Conservation (phyloP, 2,329 filamentous ascomycete species). For the Hymenoscyphus albidus region DNA sequence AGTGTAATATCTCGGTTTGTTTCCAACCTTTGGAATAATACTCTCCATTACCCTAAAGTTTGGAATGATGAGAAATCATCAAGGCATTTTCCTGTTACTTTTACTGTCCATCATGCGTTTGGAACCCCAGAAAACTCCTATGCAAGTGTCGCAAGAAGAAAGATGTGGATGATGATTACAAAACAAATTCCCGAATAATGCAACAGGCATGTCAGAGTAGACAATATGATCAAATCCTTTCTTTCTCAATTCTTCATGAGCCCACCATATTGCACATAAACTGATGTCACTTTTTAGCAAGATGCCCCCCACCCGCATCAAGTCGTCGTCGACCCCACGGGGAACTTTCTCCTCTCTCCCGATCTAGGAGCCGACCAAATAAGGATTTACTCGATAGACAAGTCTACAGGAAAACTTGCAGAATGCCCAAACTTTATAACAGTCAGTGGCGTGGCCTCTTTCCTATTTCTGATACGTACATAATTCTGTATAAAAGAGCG, state of each 20-base stretch:
- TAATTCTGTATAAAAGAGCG: neutral
- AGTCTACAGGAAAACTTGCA: slow-evolving; percentile 37
- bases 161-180: no score
- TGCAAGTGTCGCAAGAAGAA: no score
- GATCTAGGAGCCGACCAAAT: slow-evolving; percentile 50
- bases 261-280: neutral
- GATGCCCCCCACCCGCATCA: slow-evolving; percentile 47
- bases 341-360: slow-evolving; percentile 45
- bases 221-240: neutral
- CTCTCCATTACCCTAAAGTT: no score
- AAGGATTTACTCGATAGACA: slow-evolving; percentile 44
- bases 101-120: no score
- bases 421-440: slow-evolving; percentile 36
- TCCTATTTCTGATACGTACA: neutral
- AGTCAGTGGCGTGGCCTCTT: neutral
- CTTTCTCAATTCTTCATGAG: neutral
- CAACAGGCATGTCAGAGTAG: no score
- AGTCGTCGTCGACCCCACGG: slow-evolving; percentile 49
- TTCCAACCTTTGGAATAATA: no score
- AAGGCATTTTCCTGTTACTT: no score
- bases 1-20: no score
- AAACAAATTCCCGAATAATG: no score
- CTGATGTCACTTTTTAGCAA: slow-evolving; percentile 33
- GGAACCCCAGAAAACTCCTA: no score
- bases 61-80: no score